These are phyloP conservation scores for Cardamine chenopodiifolia DNA, from an alignment of 345 rosid species.

Conservation along the genomic window DNA sequence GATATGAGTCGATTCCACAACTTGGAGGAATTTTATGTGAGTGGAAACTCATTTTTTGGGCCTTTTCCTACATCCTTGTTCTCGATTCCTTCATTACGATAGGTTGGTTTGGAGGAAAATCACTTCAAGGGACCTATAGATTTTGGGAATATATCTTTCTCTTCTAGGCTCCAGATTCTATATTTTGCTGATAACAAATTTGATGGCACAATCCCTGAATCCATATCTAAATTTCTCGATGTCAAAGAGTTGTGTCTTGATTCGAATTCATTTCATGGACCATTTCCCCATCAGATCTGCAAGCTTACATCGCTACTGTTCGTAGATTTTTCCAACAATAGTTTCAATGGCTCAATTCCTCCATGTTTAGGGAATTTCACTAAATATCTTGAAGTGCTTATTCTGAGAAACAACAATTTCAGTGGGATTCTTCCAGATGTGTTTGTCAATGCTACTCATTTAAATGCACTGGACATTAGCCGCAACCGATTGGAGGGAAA, in stretches of 20 bases:
- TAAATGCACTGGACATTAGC: no score
- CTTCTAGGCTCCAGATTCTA: no score
- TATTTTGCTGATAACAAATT: no score
- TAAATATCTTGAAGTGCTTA: no score
- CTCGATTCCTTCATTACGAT: background rate
- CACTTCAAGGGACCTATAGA: background rate
- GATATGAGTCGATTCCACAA: background rate
- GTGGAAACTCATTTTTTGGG: background rate
- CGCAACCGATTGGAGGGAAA: no score
- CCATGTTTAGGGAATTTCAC: no score
- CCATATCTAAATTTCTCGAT: background rate
- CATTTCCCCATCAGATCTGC: slow-evolving; percentile 44
- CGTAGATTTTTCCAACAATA: slow-evolving; percentile 50
- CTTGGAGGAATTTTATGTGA: background rate
- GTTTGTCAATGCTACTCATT: no score
- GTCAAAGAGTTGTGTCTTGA: background rate
- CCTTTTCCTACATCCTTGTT: background rate
- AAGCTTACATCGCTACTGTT: background rate
- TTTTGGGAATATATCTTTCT: no score
- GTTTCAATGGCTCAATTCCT: no score
- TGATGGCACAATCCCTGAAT: background rate
- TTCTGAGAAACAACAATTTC: no score
- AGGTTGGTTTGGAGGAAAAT: background rate
- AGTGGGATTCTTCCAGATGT: no score
- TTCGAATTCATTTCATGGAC: background rate